Evolutionary conservation across 768 basidiomycete genomes (phyloP).

Genomic region (Sutorius australiensis): DNA sequence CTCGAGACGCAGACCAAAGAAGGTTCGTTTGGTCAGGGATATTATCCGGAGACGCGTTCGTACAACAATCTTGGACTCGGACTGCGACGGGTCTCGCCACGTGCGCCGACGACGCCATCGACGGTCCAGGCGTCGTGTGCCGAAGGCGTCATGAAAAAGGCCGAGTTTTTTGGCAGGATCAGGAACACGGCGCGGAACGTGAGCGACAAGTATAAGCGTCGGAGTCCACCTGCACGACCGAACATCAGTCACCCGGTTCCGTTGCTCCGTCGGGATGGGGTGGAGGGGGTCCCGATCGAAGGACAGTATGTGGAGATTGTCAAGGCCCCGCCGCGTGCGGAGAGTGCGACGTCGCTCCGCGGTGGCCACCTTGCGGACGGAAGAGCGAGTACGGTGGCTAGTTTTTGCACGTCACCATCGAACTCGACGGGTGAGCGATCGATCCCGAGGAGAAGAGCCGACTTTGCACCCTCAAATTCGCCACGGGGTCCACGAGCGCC

Average conservation of each 20-base stretch:
- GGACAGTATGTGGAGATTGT: conserved; percentile 34
- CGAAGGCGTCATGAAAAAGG: conserved; percentile 64
- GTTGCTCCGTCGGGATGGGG: conserved; percentile 22
- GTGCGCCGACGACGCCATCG: conserved; percentile 39
- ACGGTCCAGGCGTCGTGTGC: conserved; percentile 31
- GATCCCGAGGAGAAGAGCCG: conserved; percentile 62
- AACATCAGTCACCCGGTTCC: conserved; percentile 60
- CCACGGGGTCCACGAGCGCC: conserved; percentile 35
- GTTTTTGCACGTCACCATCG: conserved; percentile 54
- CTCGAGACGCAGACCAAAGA: conserved; percentile 26
- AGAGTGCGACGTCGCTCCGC: conserved; percentile 39
- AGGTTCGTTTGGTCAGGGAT: conserved; percentile 11
- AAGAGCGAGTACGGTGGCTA: conserved; percentile 42
- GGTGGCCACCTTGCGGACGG: conserved; percentile 31
- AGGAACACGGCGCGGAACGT: conserved; percentile 63
- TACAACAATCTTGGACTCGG: conserved; percentile 39
- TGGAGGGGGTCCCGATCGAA: conserved; percentile 26
- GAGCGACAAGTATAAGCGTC: conserved; percentile 53
- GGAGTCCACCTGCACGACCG: conserved; percentile 40
- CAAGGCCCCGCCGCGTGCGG: conserved; percentile 13
- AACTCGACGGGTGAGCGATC: conserved; percentile 62
- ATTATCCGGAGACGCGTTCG: conserved; percentile 16
- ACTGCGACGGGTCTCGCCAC: conserved; percentile 47
- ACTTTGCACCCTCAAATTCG: conserved; percentile 62
- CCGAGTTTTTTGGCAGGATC: conserved; percentile 62